Evolutionary conservation across 2,329 filamentous ascomycete species (phyloP), one percentile per base, ranked within the genome.

Genomic region (Apiospora aurea): DNA sequence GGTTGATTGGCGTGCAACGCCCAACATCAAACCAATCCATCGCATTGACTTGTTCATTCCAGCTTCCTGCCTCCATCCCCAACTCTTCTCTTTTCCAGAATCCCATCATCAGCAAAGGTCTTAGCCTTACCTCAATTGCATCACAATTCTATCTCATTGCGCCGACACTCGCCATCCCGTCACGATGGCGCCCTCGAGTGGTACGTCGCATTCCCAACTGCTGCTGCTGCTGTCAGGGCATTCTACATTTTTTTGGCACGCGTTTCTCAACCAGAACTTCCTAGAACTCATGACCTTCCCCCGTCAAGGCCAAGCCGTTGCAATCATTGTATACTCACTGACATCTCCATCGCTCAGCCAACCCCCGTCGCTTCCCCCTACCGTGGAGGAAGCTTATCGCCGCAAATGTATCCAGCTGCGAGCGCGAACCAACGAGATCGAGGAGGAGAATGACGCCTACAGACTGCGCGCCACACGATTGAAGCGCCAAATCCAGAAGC

Each of bases 361-460:
- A 89, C 71, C 89, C 89, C 89, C 90, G 21, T 83, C 89, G 53
- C 86, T 93, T 4, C 94, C 96, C 26, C 96, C 96, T 21, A 97
- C 95, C 21, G 95, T 98, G 74, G 96, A 99, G 83, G 93, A 96
- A 81, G 95, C 96, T 69, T 99, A 98, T 84, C 95, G 96, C 78
- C 91, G 94, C 75, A 98, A 99, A 90, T 98, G 96, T 82, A 94
- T 98, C 80, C 93, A 97, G 78, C 89, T 99, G 29, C 97, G 97
- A 84, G 93, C 94, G 78, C 93, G 96, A 73, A 94, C 96, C 75
- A 93, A 92, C 81, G 95, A 98, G 81, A 94, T 98, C 77, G 95
- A 98, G 81, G 91, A 94, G 73, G 92, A 94, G 79, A 98, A 98
- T 81, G 95, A 97, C 78, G 89, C 93, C 72, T 92, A 94, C 67